phyloP scores from a whole-genome alignment of 257 asterid species.

The Prunella vulgaris region DNA sequence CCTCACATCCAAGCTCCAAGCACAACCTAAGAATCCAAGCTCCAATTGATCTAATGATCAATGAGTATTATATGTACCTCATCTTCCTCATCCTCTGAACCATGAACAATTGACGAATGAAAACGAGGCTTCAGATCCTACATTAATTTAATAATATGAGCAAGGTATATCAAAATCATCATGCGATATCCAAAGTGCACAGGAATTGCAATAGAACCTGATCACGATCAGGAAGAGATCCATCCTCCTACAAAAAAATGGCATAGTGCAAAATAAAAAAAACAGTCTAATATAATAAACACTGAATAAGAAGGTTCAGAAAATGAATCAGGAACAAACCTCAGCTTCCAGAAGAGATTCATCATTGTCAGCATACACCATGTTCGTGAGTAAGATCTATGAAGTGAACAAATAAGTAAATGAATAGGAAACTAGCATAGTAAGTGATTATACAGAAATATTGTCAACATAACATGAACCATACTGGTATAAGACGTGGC shows the following conservation, averaged over 20 bases:
- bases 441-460: background rate
- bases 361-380: conserved; percentile 95
- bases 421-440: background rate
- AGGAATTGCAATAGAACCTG: conserved; percentile 54
- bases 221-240: conserved; percentile 92
- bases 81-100: conserved; percentile 87
- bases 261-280: conserved; percentile 17
- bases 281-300: conserved; percentile 21
- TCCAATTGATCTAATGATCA: background rate
- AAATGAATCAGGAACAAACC: conserved; percentile 40
- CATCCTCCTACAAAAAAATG: conserved; percentile 80
- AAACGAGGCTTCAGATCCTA: conserved; percentile 98
- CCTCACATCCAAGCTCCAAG: background rate
- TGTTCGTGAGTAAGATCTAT: conserved; percentile 81
- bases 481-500: conserved; percentile 90
- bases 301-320: conserved; percentile 9
- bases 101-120: conserved; percentile 95
- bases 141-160: conserved; percentile 28
- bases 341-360: conserved; percentile 91
- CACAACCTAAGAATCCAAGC: conserved; percentile 3
- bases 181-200: background rate
- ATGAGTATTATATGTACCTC: conserved; percentile 42
- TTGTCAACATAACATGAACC: conserved; percentile 19
- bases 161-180: conserved; percentile 6
- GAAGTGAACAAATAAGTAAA: conserved; percentile 13